Base-by-base conservation (phyloP, 345 rosid genomes). In the Angophora floribunda region DNA sequence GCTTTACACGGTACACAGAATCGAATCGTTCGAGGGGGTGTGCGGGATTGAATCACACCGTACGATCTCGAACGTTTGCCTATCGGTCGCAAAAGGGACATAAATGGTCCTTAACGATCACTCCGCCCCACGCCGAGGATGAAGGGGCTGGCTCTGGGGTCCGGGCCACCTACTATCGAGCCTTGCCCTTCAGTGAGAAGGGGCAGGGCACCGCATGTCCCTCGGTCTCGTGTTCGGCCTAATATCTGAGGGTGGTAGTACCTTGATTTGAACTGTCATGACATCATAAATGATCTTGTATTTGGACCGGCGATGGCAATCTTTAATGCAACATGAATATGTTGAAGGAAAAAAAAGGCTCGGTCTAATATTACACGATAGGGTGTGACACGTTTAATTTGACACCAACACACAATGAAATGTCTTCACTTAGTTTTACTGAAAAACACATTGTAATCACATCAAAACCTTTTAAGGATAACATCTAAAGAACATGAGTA, bases 381-480 rank as follows among this genome's bases (percentile, higher is more conserved):
- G 4, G 52, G 52, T 3, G 13, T 51, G 14, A 12, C 13, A 51
- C 14, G 32, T 26, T 26, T 11, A 61, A 11, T 61, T 61, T 61
- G 30, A 26, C 0, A 61, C 0, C 14, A 16, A 61, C 4, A 2
- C 4, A 61, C 4, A 28, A 26, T 12, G 4, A 61, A 11, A 8
- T 61, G 32, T 28, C 0, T 28, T 61, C 0, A 0, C 2, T 7
- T 0, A 4, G 8, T 61, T 28, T 61, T 61, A 6, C 1, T 17
- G 4, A 17, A 1, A 52, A 53, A 4, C 52, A 14, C 52, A 13
- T 51, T 51, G 0, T 9, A 22, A 57, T 0, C 15, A 26, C 0
- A 11, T 26, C 26, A 26, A 59, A 26, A 11, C 67, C 14, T 26
- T 61, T 28, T 61, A 32, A 61, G 0, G 7, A 61, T 61, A 6